phyloP scores from a whole-genome alignment of 441 rosid species.

The Jatropha multifida region DNA sequence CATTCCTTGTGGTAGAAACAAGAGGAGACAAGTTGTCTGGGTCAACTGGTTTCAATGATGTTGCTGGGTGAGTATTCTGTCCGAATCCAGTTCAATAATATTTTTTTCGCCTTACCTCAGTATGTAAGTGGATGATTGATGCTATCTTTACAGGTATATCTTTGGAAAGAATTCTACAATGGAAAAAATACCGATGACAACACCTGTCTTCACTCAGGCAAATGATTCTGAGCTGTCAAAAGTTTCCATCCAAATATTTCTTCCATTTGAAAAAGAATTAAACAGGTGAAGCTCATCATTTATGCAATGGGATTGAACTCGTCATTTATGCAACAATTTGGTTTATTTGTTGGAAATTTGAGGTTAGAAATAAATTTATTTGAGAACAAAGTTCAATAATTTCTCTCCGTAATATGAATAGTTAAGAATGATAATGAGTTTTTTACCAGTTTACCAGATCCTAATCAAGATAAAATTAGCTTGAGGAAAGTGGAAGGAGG shows the following conservation, averaged over 20 bases:
- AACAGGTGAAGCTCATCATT: conserved; percentile 50
- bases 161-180: conserved; percentile 68
- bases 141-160: conserved; percentile 49
- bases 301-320: background rate
- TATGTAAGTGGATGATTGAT: conserved; percentile 11
- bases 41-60: conserved; percentile 67
- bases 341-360: background rate
- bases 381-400: background rate
- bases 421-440: conserved; percentile 2
- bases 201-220: conserved; percentile 82
- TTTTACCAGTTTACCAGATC: conserved; percentile 64
- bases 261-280: conserved; percentile 66
- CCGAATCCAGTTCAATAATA: background rate
- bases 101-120: background rate
- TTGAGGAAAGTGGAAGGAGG: conserved; percentile 73
- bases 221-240: conserved; percentile 45
- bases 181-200: conserved; percentile 86
- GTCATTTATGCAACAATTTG: background rate
- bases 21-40: conserved; percentile 71
- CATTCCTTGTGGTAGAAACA: conserved; percentile 77
- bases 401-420: conserved; percentile 4
- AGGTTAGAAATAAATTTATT: background rate
- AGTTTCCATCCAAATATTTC: conserved; percentile 73
- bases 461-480: conserved; percentile 52
- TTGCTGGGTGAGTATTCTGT: conserved; percentile 61